These are phyloP conservation scores for Penicillium sp. DNA, from an alignment of 2,329 filamentous ascomycete genomes.

Conservation along the genomic window DNA sequence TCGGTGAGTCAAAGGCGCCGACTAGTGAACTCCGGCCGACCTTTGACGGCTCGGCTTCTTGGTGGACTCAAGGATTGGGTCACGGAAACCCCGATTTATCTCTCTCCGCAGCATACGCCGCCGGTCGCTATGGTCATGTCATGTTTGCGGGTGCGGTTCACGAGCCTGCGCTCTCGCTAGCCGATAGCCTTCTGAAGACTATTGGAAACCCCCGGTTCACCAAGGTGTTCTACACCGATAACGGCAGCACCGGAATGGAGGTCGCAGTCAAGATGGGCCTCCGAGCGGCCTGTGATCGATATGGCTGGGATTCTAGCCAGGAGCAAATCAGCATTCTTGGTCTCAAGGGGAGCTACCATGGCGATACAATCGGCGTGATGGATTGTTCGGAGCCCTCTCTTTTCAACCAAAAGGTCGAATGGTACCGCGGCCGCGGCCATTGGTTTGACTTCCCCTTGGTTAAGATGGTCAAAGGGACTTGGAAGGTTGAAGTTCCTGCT, in stretches of 20 bases:
- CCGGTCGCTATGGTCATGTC: constrained; percentile 82
- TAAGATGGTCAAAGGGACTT: constrained; percentile 67
- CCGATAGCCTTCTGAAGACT: constrained; percentile 64
- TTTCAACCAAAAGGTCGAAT: constrained; percentile 83
- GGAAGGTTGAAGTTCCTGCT: constrained; percentile 65
- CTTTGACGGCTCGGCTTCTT: constrained; percentile 83
- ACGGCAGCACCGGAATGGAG: constrained; percentile 81
- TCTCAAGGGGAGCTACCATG: constrained; percentile 80
- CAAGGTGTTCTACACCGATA: constrained; percentile 82
- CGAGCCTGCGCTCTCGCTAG: constrained; percentile 72
- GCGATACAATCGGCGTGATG: constrained; percentile 88
- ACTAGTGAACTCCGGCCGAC: constrained; percentile 61
- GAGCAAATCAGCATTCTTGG: constrained; percentile 71
- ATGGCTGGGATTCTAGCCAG: constrained; percentile 64
- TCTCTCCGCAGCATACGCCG: constrained; percentile 77
- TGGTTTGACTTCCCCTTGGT: constrained; percentile 83
- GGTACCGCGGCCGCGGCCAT: constrained; percentile 77
- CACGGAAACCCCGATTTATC: constrained; percentile 75
- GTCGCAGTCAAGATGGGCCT: constrained; percentile 86
- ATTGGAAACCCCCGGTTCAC: constrained; percentile 67
- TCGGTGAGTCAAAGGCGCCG: constrained; percentile 23
- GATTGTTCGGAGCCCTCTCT: constrained; percentile 77
- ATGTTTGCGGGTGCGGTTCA: constrained; percentile 86
- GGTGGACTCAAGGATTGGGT: constrained; percentile 89
- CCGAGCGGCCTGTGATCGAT: constrained; percentile 68